These are phyloP conservation scores for Pseudogymnoascus sp. DNA, from an alignment of 2,329 filamentous ascomycete genomes.

Conservation along the genomic window DNA sequence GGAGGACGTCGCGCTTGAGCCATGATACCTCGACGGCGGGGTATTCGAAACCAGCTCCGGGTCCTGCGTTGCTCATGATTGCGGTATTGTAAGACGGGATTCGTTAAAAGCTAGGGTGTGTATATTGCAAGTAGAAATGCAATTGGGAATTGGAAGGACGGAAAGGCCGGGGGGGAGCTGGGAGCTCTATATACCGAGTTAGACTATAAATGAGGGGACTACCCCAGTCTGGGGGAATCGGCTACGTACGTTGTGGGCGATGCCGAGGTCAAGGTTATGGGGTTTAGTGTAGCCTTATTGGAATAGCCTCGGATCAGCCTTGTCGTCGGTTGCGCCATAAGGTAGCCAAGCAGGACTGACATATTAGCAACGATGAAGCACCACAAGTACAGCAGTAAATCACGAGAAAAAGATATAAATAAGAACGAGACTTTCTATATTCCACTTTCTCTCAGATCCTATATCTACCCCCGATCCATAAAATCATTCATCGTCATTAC, in stretches of 20 bases:
- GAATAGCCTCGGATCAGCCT: background rate
- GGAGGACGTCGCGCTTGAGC: slow-evolving; percentile 78
- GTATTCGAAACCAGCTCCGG: slow-evolving; percentile 68
- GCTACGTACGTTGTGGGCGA: background rate
- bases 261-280: background rate
- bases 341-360: background rate
- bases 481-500: background rate
- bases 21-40: slow-evolving; percentile 68
- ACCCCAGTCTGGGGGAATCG: background rate
- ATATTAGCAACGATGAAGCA: no score
- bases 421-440: background rate
- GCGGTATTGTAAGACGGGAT: background rate
- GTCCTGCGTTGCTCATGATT: slow-evolving; percentile 12
- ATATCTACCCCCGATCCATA: background rate
- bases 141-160: background rate
- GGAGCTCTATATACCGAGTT: background rate
- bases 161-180: background rate
- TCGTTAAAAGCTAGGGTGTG: background rate
- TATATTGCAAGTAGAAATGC: background rate
- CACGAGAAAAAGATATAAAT: no score
- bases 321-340: background rate
- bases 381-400: no score
- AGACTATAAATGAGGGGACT: background rate
- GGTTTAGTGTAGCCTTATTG: background rate
- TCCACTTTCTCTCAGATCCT: background rate